Percentiles rank a stretch among this genome's conserved stretches.
Conservation (phyloP, 352 stramenopile genomes). For the Proteromonas lacertae region DNA sequence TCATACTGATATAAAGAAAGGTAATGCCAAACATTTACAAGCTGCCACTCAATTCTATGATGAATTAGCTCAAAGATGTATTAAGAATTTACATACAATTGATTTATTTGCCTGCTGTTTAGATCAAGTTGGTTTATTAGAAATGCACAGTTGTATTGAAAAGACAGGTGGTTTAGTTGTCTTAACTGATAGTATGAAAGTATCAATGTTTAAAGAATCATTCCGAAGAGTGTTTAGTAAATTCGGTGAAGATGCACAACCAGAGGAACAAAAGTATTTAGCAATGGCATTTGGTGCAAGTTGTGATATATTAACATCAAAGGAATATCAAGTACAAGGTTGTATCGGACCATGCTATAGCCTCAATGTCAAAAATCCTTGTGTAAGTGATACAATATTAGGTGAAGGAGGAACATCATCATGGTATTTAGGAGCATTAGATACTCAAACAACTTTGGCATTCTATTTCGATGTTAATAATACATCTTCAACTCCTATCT, state of each 20-base stretch:
- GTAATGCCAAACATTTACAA: slow-evolving; percentile 56
- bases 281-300: slow-evolving; percentile 50
- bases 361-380: slow-evolving; percentile 63
- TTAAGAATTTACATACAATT: slow-evolving; percentile 48
- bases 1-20: slow-evolving; percentile 68
- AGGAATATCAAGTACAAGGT: slow-evolving; percentile 92
- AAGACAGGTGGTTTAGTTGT: slow-evolving; percentile 94
- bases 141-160: slow-evolving; percentile 47
- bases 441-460: slow-evolving; percentile 81
- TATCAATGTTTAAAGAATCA: slow-evolving; percentile 94
- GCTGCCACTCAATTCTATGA: slow-evolving; percentile 72
- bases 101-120: slow-evolving; percentile 95
- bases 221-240: slow-evolving; percentile 84
- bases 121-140: slow-evolving; percentile 34
- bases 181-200: slow-evolving; percentile 55
- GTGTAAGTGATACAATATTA: slow-evolving; percentile 83
- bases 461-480: slow-evolving; percentile 91
- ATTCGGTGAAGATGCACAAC: slow-evolving; percentile 61
- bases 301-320: slow-evolving; percentile 46
- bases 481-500: slow-evolving; percentile 18
- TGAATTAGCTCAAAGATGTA: slow-evolving; percentile 44
- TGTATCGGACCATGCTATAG: slow-evolving; percentile 79
- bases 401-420: slow-evolving; percentile 46
- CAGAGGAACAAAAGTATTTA: slow-evolving; percentile 64
- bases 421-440: slow-evolving; percentile 84